Percentiles rank a stretch among this genome's conserved stretches.
phyloP scores from a whole-genome alignment of 2,329 filamentous ascomycete species.

The Fusarium euwallaceae region DNA sequence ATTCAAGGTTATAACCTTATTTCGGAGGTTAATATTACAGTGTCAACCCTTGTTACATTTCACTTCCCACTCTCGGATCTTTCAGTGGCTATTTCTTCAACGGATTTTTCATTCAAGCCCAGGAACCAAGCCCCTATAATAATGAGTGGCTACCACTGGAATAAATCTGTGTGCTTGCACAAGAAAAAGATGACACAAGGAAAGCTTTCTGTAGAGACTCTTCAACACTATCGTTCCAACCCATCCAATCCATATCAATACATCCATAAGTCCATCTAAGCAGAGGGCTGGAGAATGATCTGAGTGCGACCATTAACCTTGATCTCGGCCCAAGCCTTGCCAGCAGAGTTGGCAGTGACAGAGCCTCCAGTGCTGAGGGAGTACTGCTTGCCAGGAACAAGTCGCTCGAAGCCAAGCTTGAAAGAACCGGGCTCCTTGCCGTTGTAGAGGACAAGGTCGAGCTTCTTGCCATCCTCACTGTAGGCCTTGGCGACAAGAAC shows the following conservation, averaged over 20 bases:
- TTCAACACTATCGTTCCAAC: background rate
- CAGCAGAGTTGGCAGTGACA: slow-evolving; percentile 6
- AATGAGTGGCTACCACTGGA: background rate
- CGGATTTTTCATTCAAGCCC: background rate
- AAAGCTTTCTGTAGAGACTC: background rate
- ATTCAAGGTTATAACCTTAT: no score
- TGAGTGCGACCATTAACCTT: slow-evolving; percentile 16
- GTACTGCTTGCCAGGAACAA: slow-evolving; percentile 11
- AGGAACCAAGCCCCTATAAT: background rate
- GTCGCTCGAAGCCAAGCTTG: slow-evolving; percentile 13
- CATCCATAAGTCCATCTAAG: background rate
- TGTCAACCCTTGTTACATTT: no score
- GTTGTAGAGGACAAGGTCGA: slow-evolving; percentile 23
- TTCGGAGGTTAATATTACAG: no score
- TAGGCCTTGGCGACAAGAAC: slow-evolving; percentile 24
- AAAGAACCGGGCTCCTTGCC: slow-evolving; percentile 18
- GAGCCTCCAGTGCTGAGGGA: slow-evolving; percentile 16
- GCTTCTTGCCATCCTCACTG: slow-evolving; percentile 15
- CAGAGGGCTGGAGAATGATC: slow-evolving; percentile 11
- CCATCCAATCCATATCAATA: background rate
- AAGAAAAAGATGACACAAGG: background rate
- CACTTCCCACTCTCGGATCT: background rate
- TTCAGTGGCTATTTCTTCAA: background rate
- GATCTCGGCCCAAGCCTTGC: slow-evolving; percentile 7
- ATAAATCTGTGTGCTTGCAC: slow-evolving; percentile 1